Percentiles rank a stretch among this genome's conserved stretches.
phyloP scores from a whole-genome alignment of 2,329 filamentous ascomycete genomes.

The Sclerotinia subarctica region DNA sequence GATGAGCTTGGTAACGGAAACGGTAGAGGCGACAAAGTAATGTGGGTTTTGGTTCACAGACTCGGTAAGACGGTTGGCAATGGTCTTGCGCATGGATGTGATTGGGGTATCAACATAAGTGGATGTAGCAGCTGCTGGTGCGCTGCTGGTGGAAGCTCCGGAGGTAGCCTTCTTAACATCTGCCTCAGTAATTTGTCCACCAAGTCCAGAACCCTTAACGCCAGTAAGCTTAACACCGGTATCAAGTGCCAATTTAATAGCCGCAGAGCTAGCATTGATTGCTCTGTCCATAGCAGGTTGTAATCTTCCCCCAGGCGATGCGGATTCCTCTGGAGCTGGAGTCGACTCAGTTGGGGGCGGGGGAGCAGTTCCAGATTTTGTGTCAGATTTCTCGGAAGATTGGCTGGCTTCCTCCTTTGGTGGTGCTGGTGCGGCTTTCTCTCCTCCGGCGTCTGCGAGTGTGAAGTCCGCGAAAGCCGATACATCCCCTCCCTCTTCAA shows the following conservation, averaged over 20 bases:
- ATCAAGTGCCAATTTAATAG: conserved; percentile 80
- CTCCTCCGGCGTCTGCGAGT: conserved; percentile 85
- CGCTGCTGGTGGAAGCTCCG: conserved; percentile 46
- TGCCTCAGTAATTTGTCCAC: conserved; percentile 83
- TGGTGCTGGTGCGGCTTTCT: conserved; percentile 61
- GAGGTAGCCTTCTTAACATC: conserved; percentile 86
- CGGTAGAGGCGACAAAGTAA: conserved; percentile 89
- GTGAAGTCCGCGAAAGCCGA: conserved; percentile 86
- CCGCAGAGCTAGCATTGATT: conserved; percentile 67
- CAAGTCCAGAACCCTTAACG: conserved; percentile 83
- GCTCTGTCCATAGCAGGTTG: conserved; percentile 82
- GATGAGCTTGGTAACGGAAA: conserved; percentile 92
- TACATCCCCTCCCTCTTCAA: conserved; percentile 87
- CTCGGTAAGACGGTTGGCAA: conserved; percentile 84
- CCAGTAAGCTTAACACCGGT: conserved; percentile 72
- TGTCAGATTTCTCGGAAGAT: conserved; percentile 57
- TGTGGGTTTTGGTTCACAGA: conserved; percentile 93
- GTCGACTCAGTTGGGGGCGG: conserved; percentile 62
- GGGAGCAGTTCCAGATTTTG: conserved; percentile 56
- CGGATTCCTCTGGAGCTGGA: conserved; percentile 65
- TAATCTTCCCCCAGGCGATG: conserved; percentile 71
- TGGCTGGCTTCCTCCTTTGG: conserved; percentile 64
- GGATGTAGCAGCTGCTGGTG: conserved; percentile 58
- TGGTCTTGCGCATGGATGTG: conserved; percentile 95
- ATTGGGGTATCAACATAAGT: conserved; percentile 81